Conservation (phyloP, 106 monocot species). For the Xerophyta viscosa region DNA sequence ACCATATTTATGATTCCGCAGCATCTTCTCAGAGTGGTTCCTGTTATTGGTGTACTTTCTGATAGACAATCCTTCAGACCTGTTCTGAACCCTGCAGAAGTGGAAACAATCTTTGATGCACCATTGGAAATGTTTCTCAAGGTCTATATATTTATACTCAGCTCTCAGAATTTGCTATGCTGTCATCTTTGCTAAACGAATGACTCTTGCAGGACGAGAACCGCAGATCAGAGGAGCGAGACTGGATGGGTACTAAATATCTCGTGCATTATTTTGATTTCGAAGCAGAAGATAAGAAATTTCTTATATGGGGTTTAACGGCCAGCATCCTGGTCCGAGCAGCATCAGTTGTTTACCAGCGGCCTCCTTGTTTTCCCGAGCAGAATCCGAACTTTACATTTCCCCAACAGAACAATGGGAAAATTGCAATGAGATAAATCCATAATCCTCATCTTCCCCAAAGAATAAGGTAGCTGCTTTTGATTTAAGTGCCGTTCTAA, state of each 20-base stretch:
- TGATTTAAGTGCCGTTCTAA: too few species aligned
- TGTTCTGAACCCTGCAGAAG: slow-evolving; percentile 38
- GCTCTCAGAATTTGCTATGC: too few species aligned
- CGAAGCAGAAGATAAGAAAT: slow-evolving; percentile 24
- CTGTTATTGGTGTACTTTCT: slow-evolving; percentile 61
- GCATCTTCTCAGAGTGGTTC: slow-evolving; percentile 66
- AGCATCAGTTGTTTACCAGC: slow-evolving; percentile 57
- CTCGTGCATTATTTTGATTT: slow-evolving; percentile 55
- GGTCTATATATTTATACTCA: slow-evolving; percentile 15
- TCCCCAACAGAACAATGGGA: not conserved
- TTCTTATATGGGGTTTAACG: slow-evolving; percentile 67
- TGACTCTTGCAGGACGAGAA: slow-evolving; percentile 26
- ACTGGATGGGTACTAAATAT: slow-evolving; percentile 44
- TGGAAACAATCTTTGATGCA: slow-evolving; percentile 68
- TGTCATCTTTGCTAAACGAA: too few species aligned
- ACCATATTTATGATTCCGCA: slow-evolving; percentile 6
- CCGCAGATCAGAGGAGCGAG: slow-evolving; percentile 46
- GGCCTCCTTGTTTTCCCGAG: slow-evolving; percentile 47
- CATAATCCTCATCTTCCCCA: not conserved
- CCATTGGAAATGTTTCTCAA: slow-evolving; percentile 84
- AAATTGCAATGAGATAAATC: not conserved
- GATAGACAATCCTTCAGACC: slow-evolving; percentile 49
- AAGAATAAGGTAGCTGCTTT: too few species aligned
- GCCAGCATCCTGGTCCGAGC: slow-evolving; percentile 56
- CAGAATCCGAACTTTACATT: slow-evolving; percentile 30